These are phyloP conservation scores for Rhododendron henanense DNA, from an alignment of 148 eudicot genomes.

Conservation along the genomic window DNA sequence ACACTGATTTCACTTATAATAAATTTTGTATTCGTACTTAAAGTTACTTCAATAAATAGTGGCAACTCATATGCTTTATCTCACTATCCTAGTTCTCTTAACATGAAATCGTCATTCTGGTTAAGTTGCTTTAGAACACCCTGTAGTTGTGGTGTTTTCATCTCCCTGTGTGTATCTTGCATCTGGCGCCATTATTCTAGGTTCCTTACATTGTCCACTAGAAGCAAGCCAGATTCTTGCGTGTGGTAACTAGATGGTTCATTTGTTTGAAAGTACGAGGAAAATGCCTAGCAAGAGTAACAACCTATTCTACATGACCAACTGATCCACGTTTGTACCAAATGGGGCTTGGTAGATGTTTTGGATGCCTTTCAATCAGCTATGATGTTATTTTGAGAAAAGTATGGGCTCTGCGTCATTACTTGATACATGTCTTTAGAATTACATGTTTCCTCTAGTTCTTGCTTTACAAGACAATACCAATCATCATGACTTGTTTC, in stretches of 20 bases:
- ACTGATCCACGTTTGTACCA: background rate
- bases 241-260: background rate
- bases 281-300: background rate
- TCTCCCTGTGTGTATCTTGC: background rate
- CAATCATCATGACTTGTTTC: background rate
- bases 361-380: background rate
- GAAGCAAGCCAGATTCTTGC: background rate
- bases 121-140: background rate
- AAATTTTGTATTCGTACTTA: background rate
- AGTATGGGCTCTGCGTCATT: background rate
- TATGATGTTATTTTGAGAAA: background rate
- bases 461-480: background rate
- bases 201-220: background rate
- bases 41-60: background rate
- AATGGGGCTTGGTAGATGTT: background rate
- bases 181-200: background rate
- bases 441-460: background rate
- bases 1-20: background rate
- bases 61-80: background rate
- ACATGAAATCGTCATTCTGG: background rate
- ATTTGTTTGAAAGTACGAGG: background rate
- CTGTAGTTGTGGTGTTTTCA: background rate
- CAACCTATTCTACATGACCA: background rate
- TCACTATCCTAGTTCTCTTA: background rate
- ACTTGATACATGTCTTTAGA: background rate